Percentiles rank a stretch among this genome's conserved stretches.
Conservation (phyloP, 345 rosid genomes). For the Clarkia xantiana region DNA sequence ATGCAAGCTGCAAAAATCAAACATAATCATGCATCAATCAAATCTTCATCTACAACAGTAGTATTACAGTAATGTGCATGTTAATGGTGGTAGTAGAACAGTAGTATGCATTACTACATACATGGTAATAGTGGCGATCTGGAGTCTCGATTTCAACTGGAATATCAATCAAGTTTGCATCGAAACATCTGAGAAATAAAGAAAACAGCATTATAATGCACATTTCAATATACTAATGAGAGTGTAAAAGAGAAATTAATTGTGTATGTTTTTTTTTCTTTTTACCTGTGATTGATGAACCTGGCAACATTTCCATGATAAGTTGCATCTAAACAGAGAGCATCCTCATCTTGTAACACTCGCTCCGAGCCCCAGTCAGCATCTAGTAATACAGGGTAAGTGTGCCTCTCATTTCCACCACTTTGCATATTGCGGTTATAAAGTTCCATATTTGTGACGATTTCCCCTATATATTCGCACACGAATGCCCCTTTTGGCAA, state of each 20-base stretch:
- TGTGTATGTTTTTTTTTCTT: no score
- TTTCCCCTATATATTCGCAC: constrained; percentile 82
- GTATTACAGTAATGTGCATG: no score
- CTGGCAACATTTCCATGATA: constrained; percentile 72
- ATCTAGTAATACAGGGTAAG: constrained; percentile 56
- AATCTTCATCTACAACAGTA: no score
- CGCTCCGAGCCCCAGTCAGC: constrained; percentile 69
- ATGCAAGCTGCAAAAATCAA: constrained; percentile 43
- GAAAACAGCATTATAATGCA: background rate
- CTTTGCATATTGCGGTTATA: constrained; percentile 27
- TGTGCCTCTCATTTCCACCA: constrained; percentile 20
- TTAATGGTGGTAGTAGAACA: background rate
- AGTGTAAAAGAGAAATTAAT: background rate
- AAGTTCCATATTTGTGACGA: constrained; percentile 56
- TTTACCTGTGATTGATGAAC: constrained; percentile 81
- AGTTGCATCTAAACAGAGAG: constrained; percentile 74
- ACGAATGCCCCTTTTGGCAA: constrained; percentile 71
- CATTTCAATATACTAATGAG: no score
- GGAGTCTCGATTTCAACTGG: constrained; percentile 75
- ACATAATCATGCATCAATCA: background rate
- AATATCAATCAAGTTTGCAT: constrained; percentile 77
- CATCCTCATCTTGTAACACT: constrained; percentile 39
- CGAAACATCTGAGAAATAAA: constrained; percentile 40
- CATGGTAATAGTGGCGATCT: constrained; percentile 74
- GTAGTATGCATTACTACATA: constrained; percentile 18